Base-by-base conservation (phyloP, 495 filamentous ascomycete species). In the Lasiosphaeria miniovina region DNA sequence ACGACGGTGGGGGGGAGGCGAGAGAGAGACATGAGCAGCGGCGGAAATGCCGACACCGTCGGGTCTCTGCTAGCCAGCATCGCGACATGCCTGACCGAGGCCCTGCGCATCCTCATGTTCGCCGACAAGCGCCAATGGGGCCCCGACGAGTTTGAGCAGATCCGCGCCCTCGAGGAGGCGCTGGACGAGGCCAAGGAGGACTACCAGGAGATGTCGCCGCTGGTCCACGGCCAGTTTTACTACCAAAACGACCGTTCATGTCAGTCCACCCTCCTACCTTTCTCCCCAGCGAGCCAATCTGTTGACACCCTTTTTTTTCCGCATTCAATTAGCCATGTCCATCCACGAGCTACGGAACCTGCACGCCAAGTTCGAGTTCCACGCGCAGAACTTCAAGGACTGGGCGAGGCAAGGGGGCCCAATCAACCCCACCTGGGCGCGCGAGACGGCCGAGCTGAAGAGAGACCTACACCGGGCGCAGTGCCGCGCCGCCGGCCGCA, bases 141-240 rank as follows among this genome's bases (percentile, higher is more conserved):
- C 0, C 68, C 74, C 36, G 77, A 79, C 67, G 77, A 80, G 70
- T 74, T 75, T 60, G 76, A 81, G 60, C 78, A 81, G 64, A 64
- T 72, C 15, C 76, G 76, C 33, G 69, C 71, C 46, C 67, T 81
- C 0, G 77, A 81, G 57, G 72, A 74, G 36, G 71, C 73, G 7
- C 74, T 81, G 52, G 78, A 79, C 61, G 78, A 81, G 46, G 78
- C 78, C 45, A 77, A 76, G 63, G 75, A 75, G 68, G 78, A 81
- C 67, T 81, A 78, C 54, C 78, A 81, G 63, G 77, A 79, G 63
- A 70, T 81, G 58, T 71, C 71, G 3, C 65, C 64, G 34, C 64
- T 81, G 24, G 75, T 80, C 17, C 75, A 78, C 49, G 78, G 78
- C 12, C 69, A 74, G 56, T 68, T 72, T 35, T 79, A 80, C 64